Evolutionary conservation across 495 filamentous ascomycete species (phyloP).

Genomic region (Penicillium robsamsonii): DNA sequence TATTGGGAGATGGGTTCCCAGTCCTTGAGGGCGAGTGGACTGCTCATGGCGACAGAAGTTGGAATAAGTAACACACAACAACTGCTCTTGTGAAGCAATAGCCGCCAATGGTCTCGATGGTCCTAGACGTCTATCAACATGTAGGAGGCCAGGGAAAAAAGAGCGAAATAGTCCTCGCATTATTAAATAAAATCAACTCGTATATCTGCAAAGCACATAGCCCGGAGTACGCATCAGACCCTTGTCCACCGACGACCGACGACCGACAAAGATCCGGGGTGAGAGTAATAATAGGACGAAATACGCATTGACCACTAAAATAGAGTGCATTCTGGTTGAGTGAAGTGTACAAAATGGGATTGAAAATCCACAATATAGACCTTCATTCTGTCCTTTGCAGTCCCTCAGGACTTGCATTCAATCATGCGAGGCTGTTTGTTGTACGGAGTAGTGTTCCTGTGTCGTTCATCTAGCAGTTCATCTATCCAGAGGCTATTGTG

Average conservation of each 20-base stretch:
- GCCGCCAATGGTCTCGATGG: too few species aligned
- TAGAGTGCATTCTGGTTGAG: neutral
- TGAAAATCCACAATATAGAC: neutral
- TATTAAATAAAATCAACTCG: neutral
- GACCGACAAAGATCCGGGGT: neutral
- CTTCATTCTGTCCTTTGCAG: neutral
- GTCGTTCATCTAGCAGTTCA: neutral
- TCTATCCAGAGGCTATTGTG: neutral
- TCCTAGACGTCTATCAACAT: too few species aligned
- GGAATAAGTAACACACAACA: too few species aligned
- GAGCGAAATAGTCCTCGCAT: neutral
- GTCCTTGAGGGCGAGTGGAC: neutral
- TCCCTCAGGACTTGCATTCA: neutral
- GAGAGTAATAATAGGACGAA: neutral
- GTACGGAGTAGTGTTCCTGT: too few species aligned
- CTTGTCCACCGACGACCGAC: neutral
- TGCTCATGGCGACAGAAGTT: neutral
- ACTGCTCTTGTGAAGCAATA: too few species aligned
- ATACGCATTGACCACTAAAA: neutral
- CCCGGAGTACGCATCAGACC: neutral
- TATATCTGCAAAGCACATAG: neutral
- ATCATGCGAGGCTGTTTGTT: neutral
- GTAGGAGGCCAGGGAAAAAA: neutral
- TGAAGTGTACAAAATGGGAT: neutral
- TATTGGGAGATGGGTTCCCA: conserved; percentile 14